phyloP scores from a whole-genome alignment of 192 early-diverging fungal species.

The Coemansia aciculifera region DNA sequence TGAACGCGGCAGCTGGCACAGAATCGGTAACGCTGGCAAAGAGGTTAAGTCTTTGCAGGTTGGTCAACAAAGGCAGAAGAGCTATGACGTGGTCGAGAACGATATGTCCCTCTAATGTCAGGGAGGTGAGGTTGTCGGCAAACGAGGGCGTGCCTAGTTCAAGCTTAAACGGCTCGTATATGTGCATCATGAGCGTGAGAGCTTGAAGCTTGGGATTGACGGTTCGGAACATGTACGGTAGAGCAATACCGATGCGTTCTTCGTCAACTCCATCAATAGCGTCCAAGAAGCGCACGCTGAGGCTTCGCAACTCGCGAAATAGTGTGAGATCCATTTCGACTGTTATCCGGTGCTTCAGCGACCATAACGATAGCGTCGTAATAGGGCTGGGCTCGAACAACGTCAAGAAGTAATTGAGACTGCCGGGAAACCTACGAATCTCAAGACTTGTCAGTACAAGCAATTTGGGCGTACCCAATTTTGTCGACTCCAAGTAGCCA shows the following conservation, averaged over 20 bases:
- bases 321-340: background rate
- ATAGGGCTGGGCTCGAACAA: constrained; percentile 17
- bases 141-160: background rate
- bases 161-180: background rate
- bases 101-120: background rate
- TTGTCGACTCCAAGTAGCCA: background rate
- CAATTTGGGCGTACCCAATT: constrained; percentile 13
- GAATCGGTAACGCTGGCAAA: background rate
- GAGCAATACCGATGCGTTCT: background rate
- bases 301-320: constrained; percentile 5
- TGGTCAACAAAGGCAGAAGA: background rate
- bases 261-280: background rate
- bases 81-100: background rate
- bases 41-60: background rate
- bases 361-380: constrained; percentile 8
- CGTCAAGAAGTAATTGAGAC: background rate
- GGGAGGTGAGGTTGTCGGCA: background rate
- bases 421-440: constrained; percentile 15
- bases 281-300: constrained; percentile 15
- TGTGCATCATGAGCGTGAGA: constrained; percentile 9
- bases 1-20: background rate
- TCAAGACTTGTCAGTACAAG: constrained; percentile 12
- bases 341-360: constrained; percentile 15
- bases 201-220: background rate
- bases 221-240: background rate